Evolutionary conservation across 2,329 filamentous ascomycete genomes (phyloP).

Genomic region (Alternaria viburni): DNA sequence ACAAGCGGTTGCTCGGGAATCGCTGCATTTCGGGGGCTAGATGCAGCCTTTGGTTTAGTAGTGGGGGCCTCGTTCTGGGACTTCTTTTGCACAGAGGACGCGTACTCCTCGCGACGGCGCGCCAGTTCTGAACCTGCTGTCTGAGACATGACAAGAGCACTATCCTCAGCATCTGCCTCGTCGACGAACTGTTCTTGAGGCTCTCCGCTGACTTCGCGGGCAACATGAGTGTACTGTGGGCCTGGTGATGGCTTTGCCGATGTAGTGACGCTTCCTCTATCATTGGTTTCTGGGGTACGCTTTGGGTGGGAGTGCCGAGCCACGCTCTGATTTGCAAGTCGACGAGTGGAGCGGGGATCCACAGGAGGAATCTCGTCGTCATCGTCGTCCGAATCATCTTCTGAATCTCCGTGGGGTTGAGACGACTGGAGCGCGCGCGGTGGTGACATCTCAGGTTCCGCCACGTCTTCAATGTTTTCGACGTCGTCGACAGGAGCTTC

Average conservation of each 20-base stretch:
- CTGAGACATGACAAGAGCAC: not conserved
- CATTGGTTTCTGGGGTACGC: not conserved
- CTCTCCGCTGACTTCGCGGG: not conserved
- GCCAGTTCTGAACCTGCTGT: conserved; percentile 6
- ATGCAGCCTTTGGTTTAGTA: not conserved
- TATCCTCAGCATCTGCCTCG: not conserved
- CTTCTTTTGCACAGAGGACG: not conserved
- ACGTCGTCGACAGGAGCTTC: not conserved
- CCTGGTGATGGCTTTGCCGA: not conserved
- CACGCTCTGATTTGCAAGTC: not conserved
- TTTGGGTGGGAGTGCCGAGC: not conserved
- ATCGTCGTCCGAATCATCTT: not conserved
- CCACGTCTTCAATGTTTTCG: not conserved
- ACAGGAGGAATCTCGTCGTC: not conserved
- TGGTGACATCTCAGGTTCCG: not conserved
- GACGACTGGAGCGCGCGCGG: not conserved
- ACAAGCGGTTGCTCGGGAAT: not conserved
- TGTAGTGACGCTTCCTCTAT: not conserved
- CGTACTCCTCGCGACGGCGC: conserved; percentile 9
- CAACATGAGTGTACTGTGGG: not conserved
- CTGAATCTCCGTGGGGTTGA: not conserved
- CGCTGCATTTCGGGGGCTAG: not conserved
- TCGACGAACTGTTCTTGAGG: not conserved
- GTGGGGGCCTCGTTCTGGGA: not conserved
- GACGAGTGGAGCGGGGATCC: not conserved